phyloP scores from a whole-genome alignment of 306 rosid genomes.

The Cucurbita pepo region DNA sequence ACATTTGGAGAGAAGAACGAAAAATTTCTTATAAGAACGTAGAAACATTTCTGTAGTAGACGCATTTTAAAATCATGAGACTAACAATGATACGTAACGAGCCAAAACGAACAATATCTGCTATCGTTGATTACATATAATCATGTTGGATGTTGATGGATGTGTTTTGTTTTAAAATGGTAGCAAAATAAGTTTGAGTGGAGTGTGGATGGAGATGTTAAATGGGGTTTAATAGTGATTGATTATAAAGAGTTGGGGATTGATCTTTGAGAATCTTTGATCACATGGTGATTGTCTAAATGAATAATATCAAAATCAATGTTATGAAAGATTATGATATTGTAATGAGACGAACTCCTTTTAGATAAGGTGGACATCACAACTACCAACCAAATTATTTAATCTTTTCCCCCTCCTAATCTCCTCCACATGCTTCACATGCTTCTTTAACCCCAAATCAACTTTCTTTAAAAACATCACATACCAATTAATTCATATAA shows the following conservation, averaged over 20 bases:
- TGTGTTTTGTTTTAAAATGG: too few species aligned
- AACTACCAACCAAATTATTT: background rate
- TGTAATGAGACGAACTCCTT: constrained; percentile 6
- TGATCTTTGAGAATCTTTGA: background rate
- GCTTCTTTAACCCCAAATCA: background rate
- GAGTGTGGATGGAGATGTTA: background rate
- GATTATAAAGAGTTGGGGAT: background rate
- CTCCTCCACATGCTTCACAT: background rate
- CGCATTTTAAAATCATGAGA: too few species aligned
- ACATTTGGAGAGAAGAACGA: too few species aligned
- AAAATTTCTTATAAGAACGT: too few species aligned
- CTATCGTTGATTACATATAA: too few species aligned
- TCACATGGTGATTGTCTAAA: constrained; percentile 6
- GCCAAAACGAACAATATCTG: too few species aligned
- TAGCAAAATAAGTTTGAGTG: too few species aligned
- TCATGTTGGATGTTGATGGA: too few species aligned
- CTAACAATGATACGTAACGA: too few species aligned
- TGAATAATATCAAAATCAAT: background rate
- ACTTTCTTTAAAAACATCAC: background rate
- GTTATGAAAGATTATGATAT: constrained; percentile 10
- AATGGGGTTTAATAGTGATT: background rate
- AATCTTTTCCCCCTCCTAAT: background rate
- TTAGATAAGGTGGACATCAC: constrained; percentile 1
- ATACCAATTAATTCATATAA: background rate
- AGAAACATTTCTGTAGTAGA: too few species aligned